Base-by-base conservation (phyloP, 768 basidiomycete species). In the Tricholomella constricta region DNA sequence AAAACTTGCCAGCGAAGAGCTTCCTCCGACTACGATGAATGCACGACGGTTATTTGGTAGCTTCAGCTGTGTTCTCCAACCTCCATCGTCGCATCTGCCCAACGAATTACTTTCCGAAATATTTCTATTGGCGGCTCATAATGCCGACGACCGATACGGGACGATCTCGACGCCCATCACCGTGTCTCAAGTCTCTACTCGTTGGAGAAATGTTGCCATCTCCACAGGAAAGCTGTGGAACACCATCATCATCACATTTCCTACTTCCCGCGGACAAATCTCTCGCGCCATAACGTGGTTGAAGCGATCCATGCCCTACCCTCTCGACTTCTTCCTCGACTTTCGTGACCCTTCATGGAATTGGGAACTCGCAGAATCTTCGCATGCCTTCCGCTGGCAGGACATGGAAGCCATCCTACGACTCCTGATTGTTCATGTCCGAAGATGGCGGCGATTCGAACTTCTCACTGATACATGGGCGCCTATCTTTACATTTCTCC, bases 381-480 rank as follows among this genome's bases (percentile, higher is more conserved):
- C 61, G 0, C 83, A 84, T 54, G 57, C 52, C 4, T 73, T 83
- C 45, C 64, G 68, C 14, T 67, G 69, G 65, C 61, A 71, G 41
- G 72, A 75, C 22, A 79, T 84, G 78, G 71, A 78, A 42, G 56
- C 65, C 12, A 62, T 82, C 31, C 68, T 84, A 52, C 71, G 67
- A 14, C 65, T 78, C 26, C 65, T 85, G 9, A 59, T 79, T 7
- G 72, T 75, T 11, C 77, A 79, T 25, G 72, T 72, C 7, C 42
- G 58, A 19, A 75, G 81, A 44, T 85, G 83, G 81, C 67, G 69
- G 37, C 67, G 54, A 11, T 45, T 85, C 41, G 76, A 79, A 43
- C 69, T 85, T n/a, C 65, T 81, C 43, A 75, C 80, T 1, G 84
- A 85, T 56, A 85, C 81, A 4, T 86, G 84, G 82, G 70, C 72